Base-by-base conservation (phyloP, 2,329 filamentous ascomycete species). In the Plenodomus tracheiphilus region DNA sequence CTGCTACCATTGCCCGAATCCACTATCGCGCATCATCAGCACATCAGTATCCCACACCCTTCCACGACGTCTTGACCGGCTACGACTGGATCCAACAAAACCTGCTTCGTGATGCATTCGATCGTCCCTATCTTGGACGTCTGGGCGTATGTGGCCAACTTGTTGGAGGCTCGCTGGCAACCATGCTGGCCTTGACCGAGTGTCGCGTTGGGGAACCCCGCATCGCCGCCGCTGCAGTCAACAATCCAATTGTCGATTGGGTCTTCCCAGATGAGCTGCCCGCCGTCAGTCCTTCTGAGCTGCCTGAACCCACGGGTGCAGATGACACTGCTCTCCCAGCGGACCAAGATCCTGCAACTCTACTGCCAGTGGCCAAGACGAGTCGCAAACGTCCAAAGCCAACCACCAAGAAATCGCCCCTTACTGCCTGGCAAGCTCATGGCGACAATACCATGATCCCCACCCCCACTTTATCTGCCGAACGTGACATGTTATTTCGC, bases 101-200 rank as follows among this genome's bases (percentile, higher is more conserved):
- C 51, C 55, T 75, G 20, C 56, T 70, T 20, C 45, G 48, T 10
- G 55, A 64, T 49, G 56, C 47, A 2, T 58, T 58, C 28, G 30
- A 54, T 10, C 46, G 57, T 17, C 59, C 61, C 17, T 53, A 56
- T 41, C 54, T 68, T 8, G 66, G 70, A 22, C 64, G 65, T 15
- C 46, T 80, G 4, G 76, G 73, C 16, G 72, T 80, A 3, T 76
- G 73, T 53, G 79, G 79, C 19, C 74, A 80, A 56, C 69, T 79
- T 5, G 41, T 79, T 7, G 79, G 79, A 8, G 79, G 74, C 39
- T 70, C 73, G 15, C 69, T 81, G 6, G 78, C 78, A 8, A 72
- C 75, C 2, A 76, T 76, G 68, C 69, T 81, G 4, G 77, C 76
- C 1, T 54, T 81, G 62, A 80, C 78, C 9, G 79, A 81, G 61